Conservation (phyloP, 371 early-diverging fungal genomes). For the Zancudomyces culisetae region DNA sequence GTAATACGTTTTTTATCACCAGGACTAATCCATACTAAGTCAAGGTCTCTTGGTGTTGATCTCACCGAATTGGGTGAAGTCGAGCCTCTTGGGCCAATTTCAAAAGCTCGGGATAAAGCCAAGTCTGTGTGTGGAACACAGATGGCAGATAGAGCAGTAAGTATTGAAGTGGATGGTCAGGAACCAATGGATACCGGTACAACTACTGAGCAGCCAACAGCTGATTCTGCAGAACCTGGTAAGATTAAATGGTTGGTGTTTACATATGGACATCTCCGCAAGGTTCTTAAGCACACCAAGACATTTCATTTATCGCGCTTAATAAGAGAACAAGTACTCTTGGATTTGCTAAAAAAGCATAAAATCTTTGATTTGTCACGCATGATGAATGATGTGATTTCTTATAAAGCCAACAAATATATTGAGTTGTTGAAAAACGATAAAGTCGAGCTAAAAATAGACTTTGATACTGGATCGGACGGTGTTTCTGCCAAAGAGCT, state of each 20-base stretch:
- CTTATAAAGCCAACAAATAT: neutral
- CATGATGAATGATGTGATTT: neutral
- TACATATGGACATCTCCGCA: neutral
- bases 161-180: too few species aligned
- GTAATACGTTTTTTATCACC: neutral
- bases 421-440: neutral
- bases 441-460: neutral
- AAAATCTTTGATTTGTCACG: neutral
- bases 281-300: neutral
- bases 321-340: neutral
- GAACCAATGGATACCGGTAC: neutral
- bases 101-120: too few species aligned
- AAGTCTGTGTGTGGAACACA: too few species aligned
- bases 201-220: neutral
- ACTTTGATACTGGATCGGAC: neutral
- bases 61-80: too few species aligned
- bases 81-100: neutral
- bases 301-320: neutral
- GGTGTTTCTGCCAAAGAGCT: neutral
- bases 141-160: too few species aligned
- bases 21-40: neutral
- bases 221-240: neutral
- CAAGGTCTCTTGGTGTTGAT: neutral
- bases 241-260: neutral
- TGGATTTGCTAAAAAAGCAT: neutral